A percentile compares a stretch with the other conserved stretches of the same genome.
These are phyloP conservation scores for Schrenkiella parvula DNA, from an alignment of 345 rosid species.

Conservation along the genomic window DNA sequence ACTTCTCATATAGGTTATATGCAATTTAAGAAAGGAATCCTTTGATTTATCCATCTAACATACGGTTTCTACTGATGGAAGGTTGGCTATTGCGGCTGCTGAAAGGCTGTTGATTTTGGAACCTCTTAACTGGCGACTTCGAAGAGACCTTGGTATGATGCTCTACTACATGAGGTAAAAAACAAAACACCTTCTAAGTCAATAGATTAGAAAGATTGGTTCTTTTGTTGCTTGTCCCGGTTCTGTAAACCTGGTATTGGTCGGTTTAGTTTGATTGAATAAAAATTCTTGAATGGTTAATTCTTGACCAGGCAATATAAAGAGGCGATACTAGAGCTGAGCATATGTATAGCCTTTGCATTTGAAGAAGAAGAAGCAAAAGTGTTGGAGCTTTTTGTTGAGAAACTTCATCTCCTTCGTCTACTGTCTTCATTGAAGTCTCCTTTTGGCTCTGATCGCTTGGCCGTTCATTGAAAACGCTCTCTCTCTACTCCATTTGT, in stretches of 20 bases:
- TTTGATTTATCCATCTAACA: neutral
- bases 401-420: slow-evolving; percentile 77
- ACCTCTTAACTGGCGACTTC: slow-evolving; percentile 79
- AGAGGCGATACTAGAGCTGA: slow-evolving; percentile 85
- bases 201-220: neutral
- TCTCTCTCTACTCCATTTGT: slow-evolving; percentile 15
- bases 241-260: neutral
- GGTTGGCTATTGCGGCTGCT: slow-evolving; percentile 85
- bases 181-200: neutral
- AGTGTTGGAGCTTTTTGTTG: slow-evolving; percentile 63
- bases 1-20: neutral
- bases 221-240: neutral
- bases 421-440: slow-evolving; percentile 68
- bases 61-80: slow-evolving; percentile 22
- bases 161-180: slow-evolving; percentile 66
- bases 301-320: slow-evolving; percentile 52
- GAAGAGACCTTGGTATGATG: slow-evolving; percentile 95
- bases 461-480: slow-evolving; percentile 42
- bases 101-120: slow-evolving; percentile 83
- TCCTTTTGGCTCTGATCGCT: slow-evolving; percentile 46
- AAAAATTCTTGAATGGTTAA: neutral
- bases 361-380: slow-evolving; percentile 62
- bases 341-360: slow-evolving; percentile 89
- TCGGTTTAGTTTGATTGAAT: neutral
- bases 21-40: neutral